Evolutionary conservation across 768 basidiomycete genomes (phyloP), one percentile per base, ranked within the genome.

Genomic region (Cubamyces sp.): DNA sequence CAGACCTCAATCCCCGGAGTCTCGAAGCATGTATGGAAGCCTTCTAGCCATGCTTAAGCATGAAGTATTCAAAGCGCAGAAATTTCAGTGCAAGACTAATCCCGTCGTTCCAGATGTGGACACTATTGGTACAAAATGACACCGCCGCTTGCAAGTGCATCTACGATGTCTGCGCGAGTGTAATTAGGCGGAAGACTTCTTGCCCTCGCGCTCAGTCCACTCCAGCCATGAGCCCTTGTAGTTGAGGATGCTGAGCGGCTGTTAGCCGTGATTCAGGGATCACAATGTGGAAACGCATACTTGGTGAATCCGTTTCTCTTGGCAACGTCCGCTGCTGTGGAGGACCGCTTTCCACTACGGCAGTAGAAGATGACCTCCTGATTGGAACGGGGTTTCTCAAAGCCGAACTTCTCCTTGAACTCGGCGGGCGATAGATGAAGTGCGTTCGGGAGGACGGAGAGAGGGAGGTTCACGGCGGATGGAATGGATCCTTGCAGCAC

Each of bases 401-500:
- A 95, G 3, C 91, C 88, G 66, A 86, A 83, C 63, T 82, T 84
- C 39, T 79, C 76, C 52, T 79, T 78, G 77, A 94, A 94, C 15
- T 77, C 79, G 18, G 77, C 77, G n/a, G 79, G 70, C 16, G 72
- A 71, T 41, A 91, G 73, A 66, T 85, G 80, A 26, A 98, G 74
- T 16, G 91, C 84, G 41, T 81, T 82, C 34, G 84, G 78, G 42
- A 98, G 82, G n/a, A 82, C 82, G 7, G 90, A 88, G 41, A 98
- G 83, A 5, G 96, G 95, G 19, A 98, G 75, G 74, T 94, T 92
- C 70, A 97, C 92, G 18, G 94, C 84, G 23, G 93, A 94, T 6
- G 96, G 96, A 64, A 98, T 96, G 72, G 90, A 89, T 14, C 96
- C 96, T 71, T 94, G 91, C 15, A 90, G 83, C 46, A 94, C 91